Conservation (phyloP, 768 basidiomycete genomes). For the Rhodocollybia butyracea region DNA sequence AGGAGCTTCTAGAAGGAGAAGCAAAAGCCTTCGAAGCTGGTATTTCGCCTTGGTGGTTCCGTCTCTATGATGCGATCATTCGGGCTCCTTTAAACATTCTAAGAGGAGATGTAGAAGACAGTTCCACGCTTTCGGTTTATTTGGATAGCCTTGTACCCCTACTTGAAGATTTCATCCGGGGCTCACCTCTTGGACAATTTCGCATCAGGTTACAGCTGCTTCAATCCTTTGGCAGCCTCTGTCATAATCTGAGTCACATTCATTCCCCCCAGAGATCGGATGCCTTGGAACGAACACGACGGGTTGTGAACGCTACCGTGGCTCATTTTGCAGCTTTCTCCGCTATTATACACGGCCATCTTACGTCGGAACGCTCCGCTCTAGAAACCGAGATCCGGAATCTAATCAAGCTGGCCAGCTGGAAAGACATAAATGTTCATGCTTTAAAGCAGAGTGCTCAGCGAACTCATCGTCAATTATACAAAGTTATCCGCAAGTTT, state of each 20-base stretch:
- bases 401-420: conserved; percentile 93
- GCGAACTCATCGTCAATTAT: conserved; percentile 85
- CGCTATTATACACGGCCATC: conserved; percentile 38
- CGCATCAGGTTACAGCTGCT: conserved; percentile 63
- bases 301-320: conserved; percentile 59
- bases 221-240: conserved; percentile 58
- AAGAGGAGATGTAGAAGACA: conserved; percentile 31
- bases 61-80: conserved; percentile 75
- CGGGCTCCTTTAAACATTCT: conserved; percentile 55
- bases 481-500: conserved; percentile 89
- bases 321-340: conserved; percentile 64
- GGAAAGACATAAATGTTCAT: conserved; percentile 96
- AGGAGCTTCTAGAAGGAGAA: conserved; percentile 72
- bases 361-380: conserved; percentile 50
- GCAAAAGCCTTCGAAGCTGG: conserved; percentile 48
- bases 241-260: conserved; percentile 29
- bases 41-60: conserved; percentile 80
- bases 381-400: conserved; percentile 81
- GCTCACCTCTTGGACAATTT: conserved; percentile 85
- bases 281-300: conserved; percentile 46
- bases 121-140: conserved; percentile 42
- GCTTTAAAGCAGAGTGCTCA: conserved; percentile 91
- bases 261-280: conserved; percentile 26
- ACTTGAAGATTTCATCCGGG: conserved; percentile 73
- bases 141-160: conserved; percentile 68